phyloP scores from a whole-genome alignment of 176 grass and related monocot species.

The Elymus sibiricus region DNA sequence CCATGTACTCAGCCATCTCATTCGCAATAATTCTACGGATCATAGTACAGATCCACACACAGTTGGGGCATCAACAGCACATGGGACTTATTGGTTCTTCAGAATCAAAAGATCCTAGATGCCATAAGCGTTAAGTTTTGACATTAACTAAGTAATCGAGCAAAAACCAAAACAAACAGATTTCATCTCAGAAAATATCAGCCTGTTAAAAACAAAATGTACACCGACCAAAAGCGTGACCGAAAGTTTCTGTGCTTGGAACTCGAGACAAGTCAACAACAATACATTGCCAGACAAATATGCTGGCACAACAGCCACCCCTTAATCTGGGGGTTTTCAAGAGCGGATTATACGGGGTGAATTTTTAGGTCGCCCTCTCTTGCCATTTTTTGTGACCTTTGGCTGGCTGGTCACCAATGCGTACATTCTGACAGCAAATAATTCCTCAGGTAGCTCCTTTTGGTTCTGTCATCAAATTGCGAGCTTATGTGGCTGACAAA shows the following conservation, averaged over 20 bases:
- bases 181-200: not conserved
- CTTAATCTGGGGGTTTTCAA: slow-evolving; percentile 18
- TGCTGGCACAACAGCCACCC: not conserved
- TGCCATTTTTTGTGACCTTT: slow-evolving; percentile 41
- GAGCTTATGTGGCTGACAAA: slow-evolving; percentile 3
- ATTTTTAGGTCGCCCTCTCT: slow-evolving; percentile 52
- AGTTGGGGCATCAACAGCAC: not conserved
- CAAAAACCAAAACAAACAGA: not conserved
- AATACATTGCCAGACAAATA: slow-evolving; percentile 5
- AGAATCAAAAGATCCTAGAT: not conserved
- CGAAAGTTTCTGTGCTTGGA: not conserved
- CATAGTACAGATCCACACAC: not conserved
- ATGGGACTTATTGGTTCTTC: not conserved
- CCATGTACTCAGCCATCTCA: not conserved
- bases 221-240: not conserved
- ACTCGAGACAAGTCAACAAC: not conserved
- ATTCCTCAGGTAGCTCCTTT: slow-evolving; percentile 67
- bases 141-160: slow-evolving; percentile 6
- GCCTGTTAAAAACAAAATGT: not conserved
- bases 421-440: slow-evolving; percentile 98
- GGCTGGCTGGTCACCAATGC: slow-evolving; percentile 70
- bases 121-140: not conserved
- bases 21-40: not conserved
- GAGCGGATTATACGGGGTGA: slow-evolving; percentile 58
- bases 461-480: slow-evolving; percentile 69